Evolutionary conservation across 148 eudicot genomes (phyloP), one percentile per base, ranked within the genome.

Genomic region (Simmondsia chinensis): DNA sequence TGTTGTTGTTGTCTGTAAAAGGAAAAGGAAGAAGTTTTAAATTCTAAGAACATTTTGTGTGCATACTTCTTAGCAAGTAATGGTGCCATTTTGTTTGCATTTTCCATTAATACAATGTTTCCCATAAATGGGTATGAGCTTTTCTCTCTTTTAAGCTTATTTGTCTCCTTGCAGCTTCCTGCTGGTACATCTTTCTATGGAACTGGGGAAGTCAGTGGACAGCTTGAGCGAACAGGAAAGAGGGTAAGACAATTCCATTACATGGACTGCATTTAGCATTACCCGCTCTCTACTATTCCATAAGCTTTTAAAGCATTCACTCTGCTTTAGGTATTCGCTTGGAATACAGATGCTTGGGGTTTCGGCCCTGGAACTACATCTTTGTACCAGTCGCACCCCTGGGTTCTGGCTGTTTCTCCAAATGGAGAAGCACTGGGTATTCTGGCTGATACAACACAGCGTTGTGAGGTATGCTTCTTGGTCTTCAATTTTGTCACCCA

Each of bases 121-220:
- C n/a, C n/a, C n/a, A n/a, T n/a, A n/a, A n/a, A n/a, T n/a, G n/a
- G n/a, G n/a, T n/a, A n/a, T n/a, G n/a, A n/a, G n/a, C n/a, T n/a
- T n/a, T n/a, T n/a, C n/a, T n/a, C 30, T 2, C 14, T 55, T 58
- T 64, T 13, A 30, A 23, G 11, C 20, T 35, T 41, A 9, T 18
- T 36, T 54, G 18, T 30, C 19, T 31, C 14, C 24, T 33, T 59
- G 26, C 64, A 91, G 95, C 70, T 91, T 59, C 99, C 96, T 4
- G 31, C 33, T 7, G 87, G 87, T 26, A 86, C 99, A 57, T 72
- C 86, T 28, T 82, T 91, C 55, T 91, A 91, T 75, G 99, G 99
- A 72, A 91, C 99, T 11, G 99, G 99, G 69, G 99, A 91, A 77
- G 99, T 76, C 60, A 77, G 95, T 56, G 99, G 99, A 50, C 79